Evolutionary conservation across 73 alveolate species (phyloP).

Genomic region (Tetrahymena elliotti): DNA sequence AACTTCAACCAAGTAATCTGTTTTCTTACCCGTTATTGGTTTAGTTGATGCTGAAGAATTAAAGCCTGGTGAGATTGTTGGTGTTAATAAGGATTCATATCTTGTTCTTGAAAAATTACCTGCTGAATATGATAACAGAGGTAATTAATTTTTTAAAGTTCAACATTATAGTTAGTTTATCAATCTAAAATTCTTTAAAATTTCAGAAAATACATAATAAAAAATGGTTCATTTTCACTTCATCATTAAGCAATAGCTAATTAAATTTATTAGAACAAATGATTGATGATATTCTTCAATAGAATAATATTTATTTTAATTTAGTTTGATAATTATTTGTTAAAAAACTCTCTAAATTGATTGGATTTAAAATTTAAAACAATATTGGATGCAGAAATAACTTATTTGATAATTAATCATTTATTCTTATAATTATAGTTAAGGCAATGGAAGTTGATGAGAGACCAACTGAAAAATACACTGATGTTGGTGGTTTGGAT

Average conservation of each 20-base stretch:
- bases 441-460: constrained; percentile 95
- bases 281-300: not conserved
- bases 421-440: too few species aligned
- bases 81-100: constrained; percentile 98
- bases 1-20: constrained; percentile 93
- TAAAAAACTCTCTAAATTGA: too few species aligned
- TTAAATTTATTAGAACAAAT: too few species aligned
- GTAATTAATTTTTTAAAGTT: not conserved
- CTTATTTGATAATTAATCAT: too few species aligned
- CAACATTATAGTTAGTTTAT: too few species aligned
- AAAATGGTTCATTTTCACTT: too few species aligned
- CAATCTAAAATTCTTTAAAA: too few species aligned
- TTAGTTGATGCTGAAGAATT: constrained; percentile 95
- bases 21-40: constrained; percentile 98
- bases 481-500: constrained; percentile 99
- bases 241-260: too few species aligned
- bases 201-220: too few species aligned
- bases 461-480: constrained; percentile 98
- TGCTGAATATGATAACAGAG: constrained; percentile 46
- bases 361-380: not conserved
- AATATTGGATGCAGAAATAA: not conserved
- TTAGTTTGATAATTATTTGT: not conserved
- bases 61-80: constrained; percentile 97
- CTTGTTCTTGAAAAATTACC: constrained; percentile 98
- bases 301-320: not conserved